These are phyloP conservation scores for Lasiosphaeris hirsuta DNA, from an alignment of 495 filamentous ascomycete genomes.

Conservation along the genomic window DNA sequence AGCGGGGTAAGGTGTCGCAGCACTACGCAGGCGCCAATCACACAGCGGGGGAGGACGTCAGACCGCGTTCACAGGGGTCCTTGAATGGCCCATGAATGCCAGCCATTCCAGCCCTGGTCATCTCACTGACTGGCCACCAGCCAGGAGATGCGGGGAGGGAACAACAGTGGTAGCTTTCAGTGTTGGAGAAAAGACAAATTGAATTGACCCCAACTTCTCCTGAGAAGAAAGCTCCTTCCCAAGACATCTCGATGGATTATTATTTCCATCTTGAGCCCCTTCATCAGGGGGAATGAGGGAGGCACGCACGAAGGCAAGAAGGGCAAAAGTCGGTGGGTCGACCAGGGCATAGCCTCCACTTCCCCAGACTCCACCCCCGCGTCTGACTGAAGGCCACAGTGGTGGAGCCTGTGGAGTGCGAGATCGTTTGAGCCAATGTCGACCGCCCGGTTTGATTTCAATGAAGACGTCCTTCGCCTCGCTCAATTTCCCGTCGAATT, in stretches of 20 bases:
- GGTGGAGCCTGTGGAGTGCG: slow-evolving; percentile 17
- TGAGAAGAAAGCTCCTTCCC: not conserved
- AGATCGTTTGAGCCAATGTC: slow-evolving; percentile 7
- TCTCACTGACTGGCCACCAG: slow-evolving; percentile 15
- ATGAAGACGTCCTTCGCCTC: no score
- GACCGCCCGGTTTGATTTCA: not conserved
- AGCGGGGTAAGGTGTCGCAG: slow-evolving; percentile 34
- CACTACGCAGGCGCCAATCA: slow-evolving; percentile 33
- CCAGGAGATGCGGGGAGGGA: slow-evolving; percentile 4
- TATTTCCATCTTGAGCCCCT: no score
- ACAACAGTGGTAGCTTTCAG: not conserved
- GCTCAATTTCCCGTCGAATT: not conserved
- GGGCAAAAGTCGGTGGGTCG: slow-evolving; percentile 13
- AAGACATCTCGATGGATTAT: not conserved
- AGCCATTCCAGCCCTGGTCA: slow-evolving; percentile 10
- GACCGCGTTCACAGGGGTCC: slow-evolving; percentile 18
- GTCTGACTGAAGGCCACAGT: slow-evolving; percentile 12
- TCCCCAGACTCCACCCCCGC: slow-evolving; percentile 31
- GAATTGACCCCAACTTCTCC: not conserved
- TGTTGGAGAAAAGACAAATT: not conserved
- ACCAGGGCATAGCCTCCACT: slow-evolving; percentile 15
- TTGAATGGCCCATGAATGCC: no score
- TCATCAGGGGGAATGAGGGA: not conserved
- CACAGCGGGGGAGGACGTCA: slow-evolving; percentile 24
- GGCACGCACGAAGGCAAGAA: not conserved